These are phyloP conservation scores for Cystofilobasidium ferigula DNA, from an alignment of 768 basidiomycete genomes.

Conservation along the genomic window DNA sequence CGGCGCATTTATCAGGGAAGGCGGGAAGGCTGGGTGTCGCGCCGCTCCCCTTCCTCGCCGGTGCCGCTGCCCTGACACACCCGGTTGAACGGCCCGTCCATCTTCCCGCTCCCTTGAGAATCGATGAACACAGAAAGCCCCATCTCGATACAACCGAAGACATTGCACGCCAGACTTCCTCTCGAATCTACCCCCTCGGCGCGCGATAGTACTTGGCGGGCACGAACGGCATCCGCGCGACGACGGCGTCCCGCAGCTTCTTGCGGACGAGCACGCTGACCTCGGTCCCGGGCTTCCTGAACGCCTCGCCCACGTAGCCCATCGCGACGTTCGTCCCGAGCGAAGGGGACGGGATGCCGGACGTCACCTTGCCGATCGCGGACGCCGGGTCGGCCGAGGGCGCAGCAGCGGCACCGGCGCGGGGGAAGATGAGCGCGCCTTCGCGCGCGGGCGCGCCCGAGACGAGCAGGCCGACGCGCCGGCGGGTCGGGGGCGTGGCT, in stretches of 20 bases:
- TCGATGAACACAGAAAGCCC: too few species aligned
- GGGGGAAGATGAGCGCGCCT: slow-evolving; percentile 55
- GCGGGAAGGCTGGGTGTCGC: too few species aligned
- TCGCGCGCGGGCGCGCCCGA: slow-evolving; percentile 42
- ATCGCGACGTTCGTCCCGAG: slow-evolving; percentile 86
- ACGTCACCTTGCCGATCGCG: slow-evolving; percentile 62
- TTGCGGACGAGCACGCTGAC: slow-evolving; percentile 74
- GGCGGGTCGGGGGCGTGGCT: slow-evolving; percentile 64
- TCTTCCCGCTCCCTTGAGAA: too few species aligned
- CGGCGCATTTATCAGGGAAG: too few species aligned
- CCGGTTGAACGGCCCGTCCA: too few species aligned
- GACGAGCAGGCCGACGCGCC: slow-evolving; percentile 46
- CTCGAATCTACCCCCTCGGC: not conserved
- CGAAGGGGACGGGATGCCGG: slow-evolving; percentile 89
- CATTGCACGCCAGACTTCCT: too few species aligned
- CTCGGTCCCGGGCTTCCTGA: slow-evolving; percentile 82
- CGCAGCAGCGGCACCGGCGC: not conserved
- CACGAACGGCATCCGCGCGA: slow-evolving; percentile 80
- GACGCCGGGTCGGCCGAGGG: not conserved
- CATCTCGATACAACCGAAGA: not conserved
- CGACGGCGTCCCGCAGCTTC: slow-evolving; percentile 59
- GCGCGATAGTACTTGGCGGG: slow-evolving; percentile 58
- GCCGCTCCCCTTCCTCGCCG: too few species aligned
- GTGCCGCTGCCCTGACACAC: too few species aligned
- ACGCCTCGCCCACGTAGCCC: slow-evolving; percentile 70